Evolutionary conservation across 2,329 filamentous ascomycete species (phyloP), one percentile per base, ranked within the genome.

Genomic region (Fusarium verrucosum): DNA sequence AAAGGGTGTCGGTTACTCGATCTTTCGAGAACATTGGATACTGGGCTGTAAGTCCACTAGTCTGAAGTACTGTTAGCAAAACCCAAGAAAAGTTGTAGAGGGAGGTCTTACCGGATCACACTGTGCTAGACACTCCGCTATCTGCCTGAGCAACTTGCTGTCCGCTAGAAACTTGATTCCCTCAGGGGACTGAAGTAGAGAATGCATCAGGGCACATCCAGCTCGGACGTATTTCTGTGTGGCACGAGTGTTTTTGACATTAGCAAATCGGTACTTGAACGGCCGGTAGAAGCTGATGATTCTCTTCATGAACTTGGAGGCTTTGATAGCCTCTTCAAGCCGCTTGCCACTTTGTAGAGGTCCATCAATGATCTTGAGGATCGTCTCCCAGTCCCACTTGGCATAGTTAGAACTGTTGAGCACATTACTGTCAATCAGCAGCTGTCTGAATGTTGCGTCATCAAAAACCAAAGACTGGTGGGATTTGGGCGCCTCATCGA

Each of bases 341-440:
- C 95, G 86, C 76, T 97, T 97, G 1, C 94, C 90, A 66, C 93
- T 96, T 22, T 93, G 90, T 20, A 99, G 79, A 2, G 96, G 95
- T 0, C 95, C 96, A 74, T 98, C 94, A 32, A 99, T 94, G 49
- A 98, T 88, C 70, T 89, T 91, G 57, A 94, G 85, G 37, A 99
- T 93, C 33, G 96, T 82, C 62, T 96, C 92, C 95, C 96, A 99
- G 74, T 96, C 94, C 95, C 95, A 99, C 75, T 99, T 99, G 35
- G 88, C 83, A 72, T 91, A 97, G 69, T 96, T 97, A 62, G 92
- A 92, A 59, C 92, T 95, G 63, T 90, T 92, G 41, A 98, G 81
- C 3, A 99, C 92, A 51, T 92, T 89, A 5, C 92, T 95, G 60
- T 98, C 91, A 17, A 93, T 80, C 25, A 89, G 73, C 4, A 89